These are phyloP conservation scores for Brachypodium distachyon DNA, from an alignment of 202 grass and related monocot species.

Conservation along the genomic window DNA sequence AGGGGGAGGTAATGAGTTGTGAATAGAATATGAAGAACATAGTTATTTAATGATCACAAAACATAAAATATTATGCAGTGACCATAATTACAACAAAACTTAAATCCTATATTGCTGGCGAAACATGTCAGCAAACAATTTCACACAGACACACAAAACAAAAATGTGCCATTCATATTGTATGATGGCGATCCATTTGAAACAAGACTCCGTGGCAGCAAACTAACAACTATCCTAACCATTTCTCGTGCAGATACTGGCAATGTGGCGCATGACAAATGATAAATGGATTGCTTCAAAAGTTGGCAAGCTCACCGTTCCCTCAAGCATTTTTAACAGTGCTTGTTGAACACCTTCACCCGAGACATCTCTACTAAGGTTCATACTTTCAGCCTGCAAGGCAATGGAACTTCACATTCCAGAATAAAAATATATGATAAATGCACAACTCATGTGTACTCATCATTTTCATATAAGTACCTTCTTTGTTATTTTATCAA, in stretches of 20 bases:
- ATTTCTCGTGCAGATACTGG: not conserved
- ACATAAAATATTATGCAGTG: not conserved
- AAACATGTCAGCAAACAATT: not conserved
- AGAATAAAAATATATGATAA: not conserved
- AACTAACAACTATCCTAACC: not conserved
- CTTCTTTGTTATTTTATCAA: constrained; percentile 81
- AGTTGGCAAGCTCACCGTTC: constrained; percentile 38
- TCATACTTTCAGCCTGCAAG: constrained; percentile 57
- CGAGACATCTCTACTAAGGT: constrained; percentile 66
- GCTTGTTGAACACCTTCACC: constrained; percentile 78
- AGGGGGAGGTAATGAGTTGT: not conserved
- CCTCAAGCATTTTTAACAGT: constrained; percentile 73
- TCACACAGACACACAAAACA: not conserved
- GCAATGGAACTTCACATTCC: not conserved
- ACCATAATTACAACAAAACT: not conserved
- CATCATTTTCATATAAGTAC: constrained; percentile 3
- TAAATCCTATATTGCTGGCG: not conserved
- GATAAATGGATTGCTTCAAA: not conserved
- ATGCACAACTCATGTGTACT: not conserved
- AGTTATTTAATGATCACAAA: not conserved
- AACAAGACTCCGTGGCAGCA: not conserved
- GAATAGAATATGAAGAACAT: not conserved
- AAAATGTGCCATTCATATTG: not conserved
- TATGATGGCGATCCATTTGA: not conserved
- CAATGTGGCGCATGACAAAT: not conserved